These are phyloP conservation scores for Debaryomyces robertsiae DNA, from an alignment of 1,139 yeast species.

Conservation along the genomic window DNA sequence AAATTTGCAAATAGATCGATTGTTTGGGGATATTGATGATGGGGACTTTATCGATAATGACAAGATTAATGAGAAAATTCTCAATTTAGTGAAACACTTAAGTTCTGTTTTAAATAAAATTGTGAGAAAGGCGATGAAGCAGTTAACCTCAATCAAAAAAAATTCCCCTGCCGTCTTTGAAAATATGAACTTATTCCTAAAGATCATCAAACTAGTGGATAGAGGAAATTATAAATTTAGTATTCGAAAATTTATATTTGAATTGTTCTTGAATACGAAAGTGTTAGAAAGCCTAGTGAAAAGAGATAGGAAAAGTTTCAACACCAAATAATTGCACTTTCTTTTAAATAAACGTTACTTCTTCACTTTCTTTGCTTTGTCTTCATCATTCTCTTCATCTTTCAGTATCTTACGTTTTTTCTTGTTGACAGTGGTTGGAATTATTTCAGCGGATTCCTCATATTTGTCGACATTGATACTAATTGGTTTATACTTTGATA, in stretches of 20 bases:
- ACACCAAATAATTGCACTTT: background rate
- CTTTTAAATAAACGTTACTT: background rate
- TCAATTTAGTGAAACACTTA: constrained; percentile 55
- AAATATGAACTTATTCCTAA: constrained; percentile 57
- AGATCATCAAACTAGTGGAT: constrained; percentile 65
- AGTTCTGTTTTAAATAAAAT: constrained; percentile 68
- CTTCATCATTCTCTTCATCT: constrained; percentile 9
- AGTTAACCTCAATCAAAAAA: constrained; percentile 57
- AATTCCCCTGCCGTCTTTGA: constrained; percentile 59
- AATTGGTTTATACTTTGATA: constrained; percentile 39
- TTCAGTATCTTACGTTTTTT: constrained; percentile 16
- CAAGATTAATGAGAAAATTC: constrained; percentile 37
- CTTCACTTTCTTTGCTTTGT: constrained; percentile 4
- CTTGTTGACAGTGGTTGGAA: constrained; percentile 9
- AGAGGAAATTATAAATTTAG: constrained; percentile 65
- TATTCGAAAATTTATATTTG: constrained; percentile 68
- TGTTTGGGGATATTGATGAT: constrained; percentile 15
- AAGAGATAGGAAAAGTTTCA: constrained; percentile 28
- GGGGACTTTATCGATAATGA: constrained; percentile 19
- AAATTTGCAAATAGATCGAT: constrained; percentile 12
- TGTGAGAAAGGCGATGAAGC: constrained; percentile 66
- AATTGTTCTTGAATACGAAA: constrained; percentile 56
- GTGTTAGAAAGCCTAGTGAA: constrained; percentile 57
- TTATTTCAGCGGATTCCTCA: constrained; percentile 3
- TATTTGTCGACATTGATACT: constrained; percentile 17